Evolutionary conservation across 768 basidiomycete genomes (phyloP), one percentile per base, ranked within the genome.

Genomic region (Amanita thiersii): DNA sequence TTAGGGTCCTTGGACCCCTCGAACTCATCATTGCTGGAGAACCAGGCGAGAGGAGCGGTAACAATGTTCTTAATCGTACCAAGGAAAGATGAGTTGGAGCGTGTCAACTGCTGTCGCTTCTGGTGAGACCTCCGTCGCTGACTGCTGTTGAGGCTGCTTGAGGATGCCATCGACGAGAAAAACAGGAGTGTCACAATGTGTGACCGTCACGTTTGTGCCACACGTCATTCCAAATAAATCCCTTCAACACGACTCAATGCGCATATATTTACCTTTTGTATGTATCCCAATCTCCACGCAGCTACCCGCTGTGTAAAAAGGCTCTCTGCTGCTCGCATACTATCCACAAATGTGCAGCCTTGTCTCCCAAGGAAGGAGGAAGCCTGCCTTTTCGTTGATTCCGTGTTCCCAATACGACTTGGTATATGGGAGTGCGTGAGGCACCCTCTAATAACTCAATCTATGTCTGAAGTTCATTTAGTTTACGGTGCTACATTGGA

Each of bases 341-440:
- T n/a, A 7, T 28, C 26, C n/a, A n/a, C 28, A 15, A 24, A 40
- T 40, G 4, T 19, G 20, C n/a, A 38, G 5, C 15, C 30, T 4
- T 14, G 30, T 24, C 15, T 37, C 24, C 37, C 28, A 25, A 14
- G 11, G 24, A 48, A 53, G n/a, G 53, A 60, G 32, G 67, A 79
- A 40, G 77, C 64, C 2, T 82, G 78, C 72, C 57, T 89, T 19
- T 90, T 79, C 53, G 63, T 88, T 33, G 82, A 86, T 52, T 83
- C 82, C 1, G 73, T 90, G 24, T 88, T 88, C 56, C 88, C 87
- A 1, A 69, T 86, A 23, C 72, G 75, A 45, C 58, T 86, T 19
- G 83, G 73, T 5, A 56, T 66, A 44, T 83, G 81, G 78, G 87
- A 90, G 83, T 87, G 53, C 49, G 81, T 67, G 39, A n/a, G n/a